These are phyloP conservation scores for Fraxinus baroniana DNA, from an alignment of 305 asterid genomes.

Conservation along the genomic window DNA sequence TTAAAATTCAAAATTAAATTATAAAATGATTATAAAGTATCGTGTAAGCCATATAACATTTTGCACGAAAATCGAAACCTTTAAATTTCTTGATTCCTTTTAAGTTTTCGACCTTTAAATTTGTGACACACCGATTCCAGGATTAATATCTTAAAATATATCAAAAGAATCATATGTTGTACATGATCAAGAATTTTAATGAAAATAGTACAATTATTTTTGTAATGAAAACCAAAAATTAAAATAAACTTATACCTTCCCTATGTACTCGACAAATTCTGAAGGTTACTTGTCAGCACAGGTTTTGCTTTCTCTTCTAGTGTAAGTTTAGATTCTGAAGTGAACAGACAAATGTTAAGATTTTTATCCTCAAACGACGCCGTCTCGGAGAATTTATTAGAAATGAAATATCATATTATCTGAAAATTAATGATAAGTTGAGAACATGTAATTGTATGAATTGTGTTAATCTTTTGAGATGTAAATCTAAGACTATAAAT, in stretches of 20 bases:
- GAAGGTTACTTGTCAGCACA: background rate
- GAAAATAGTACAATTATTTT: too few species aligned
- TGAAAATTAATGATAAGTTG: background rate
- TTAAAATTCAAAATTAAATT: too few species aligned
- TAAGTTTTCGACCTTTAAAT: background rate
- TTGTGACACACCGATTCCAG: background rate
- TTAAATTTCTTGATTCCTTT: background rate
- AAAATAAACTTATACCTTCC: too few species aligned
- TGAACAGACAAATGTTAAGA: too few species aligned
- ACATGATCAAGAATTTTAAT: too few species aligned
- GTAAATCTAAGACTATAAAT: background rate
- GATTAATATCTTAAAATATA: too few species aligned
- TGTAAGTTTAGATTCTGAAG: background rate
- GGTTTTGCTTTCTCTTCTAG: background rate
- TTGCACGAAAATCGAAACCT: background rate
- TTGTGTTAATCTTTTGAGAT: too few species aligned
- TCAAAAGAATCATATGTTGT: background rate
- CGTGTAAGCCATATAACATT: too few species aligned
- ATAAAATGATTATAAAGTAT: too few species aligned
- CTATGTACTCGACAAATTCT: too few species aligned
- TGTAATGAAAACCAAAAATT: too few species aligned
- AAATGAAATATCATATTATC: background rate
- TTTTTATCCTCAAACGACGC: background rate
- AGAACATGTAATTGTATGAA: background rate
- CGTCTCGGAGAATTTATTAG: too few species aligned